Conservation (phyloP, 768 basidiomycete species). For the Trametes cingulata region DNA sequence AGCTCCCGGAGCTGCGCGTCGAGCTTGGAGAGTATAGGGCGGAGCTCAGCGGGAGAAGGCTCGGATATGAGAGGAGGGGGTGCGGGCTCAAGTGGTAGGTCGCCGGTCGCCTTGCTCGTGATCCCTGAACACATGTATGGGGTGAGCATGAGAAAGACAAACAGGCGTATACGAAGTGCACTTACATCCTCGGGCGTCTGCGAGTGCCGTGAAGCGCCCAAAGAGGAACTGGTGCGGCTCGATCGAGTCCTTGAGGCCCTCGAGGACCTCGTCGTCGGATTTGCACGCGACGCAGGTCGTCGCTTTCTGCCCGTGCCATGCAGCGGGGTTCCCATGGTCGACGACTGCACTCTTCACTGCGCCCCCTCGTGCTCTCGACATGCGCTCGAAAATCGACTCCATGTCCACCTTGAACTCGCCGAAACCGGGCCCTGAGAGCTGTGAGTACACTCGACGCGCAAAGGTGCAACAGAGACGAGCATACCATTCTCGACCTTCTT, state of each 20-base stretch:
- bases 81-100: constrained; percentile 24
- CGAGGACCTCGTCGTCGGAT: constrained; percentile 75
- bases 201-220: constrained; percentile 79
- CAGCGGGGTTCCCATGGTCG: constrained; percentile 80
- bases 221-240: constrained; percentile 80
- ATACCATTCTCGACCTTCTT: constrained; percentile 77
- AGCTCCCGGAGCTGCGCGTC: constrained; percentile 62
- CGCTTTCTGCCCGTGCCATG: constrained; percentile 86
- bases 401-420: constrained; percentile 85
- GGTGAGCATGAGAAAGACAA: background rate
- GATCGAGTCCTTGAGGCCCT: constrained; percentile 60
- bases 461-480: constrained; percentile 5
- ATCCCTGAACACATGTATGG: constrained; percentile 48
- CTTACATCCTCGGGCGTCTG: constrained; percentile 82
- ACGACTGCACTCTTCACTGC: constrained; percentile 66
- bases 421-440: constrained; percentile 58
- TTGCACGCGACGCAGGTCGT: constrained; percentile 74
- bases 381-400: constrained; percentile 88
- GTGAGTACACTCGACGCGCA: background rate
- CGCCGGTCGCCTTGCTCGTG: constrained; percentile 51
- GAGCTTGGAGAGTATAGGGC: constrained; percentile 44
- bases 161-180: constrained; percentile 11
- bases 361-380: constrained; percentile 55
- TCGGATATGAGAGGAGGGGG: constrained; percentile 22
- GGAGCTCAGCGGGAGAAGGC: constrained; percentile 7